phyloP scores from a whole-genome alignment of 495 filamentous ascomycete species.

The Arthonia radiata region DNA sequence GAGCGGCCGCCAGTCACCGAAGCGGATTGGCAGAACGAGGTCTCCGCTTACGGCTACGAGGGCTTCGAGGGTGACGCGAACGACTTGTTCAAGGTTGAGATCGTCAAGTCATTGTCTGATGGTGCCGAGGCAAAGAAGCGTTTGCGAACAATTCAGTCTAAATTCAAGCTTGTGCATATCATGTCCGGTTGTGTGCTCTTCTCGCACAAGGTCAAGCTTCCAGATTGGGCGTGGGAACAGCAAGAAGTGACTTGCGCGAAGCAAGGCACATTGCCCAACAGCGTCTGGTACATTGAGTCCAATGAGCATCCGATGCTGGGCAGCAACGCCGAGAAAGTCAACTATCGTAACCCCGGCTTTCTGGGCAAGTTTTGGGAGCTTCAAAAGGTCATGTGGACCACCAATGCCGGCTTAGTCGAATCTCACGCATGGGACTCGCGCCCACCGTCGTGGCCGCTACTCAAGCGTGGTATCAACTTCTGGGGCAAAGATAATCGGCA shows the following conservation, averaged over 20 bases:
- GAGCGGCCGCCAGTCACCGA: slow-evolving; percentile 92
- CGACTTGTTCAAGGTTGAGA: slow-evolving; percentile 84
- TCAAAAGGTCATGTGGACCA: slow-evolving; percentile 98
- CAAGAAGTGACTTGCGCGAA: slow-evolving; percentile 96
- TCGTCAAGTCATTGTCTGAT: slow-evolving; percentile 73
- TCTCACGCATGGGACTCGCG: slow-evolving; percentile 96
- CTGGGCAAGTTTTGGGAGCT: slow-evolving; percentile 97
- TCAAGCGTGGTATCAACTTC: slow-evolving; percentile 94
- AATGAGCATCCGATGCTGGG: slow-evolving; percentile 62
- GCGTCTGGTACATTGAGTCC: slow-evolving; percentile 82
- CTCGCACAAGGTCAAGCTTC: slow-evolving; percentile 95
- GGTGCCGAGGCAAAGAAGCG: slow-evolving; percentile 56
- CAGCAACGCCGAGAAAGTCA: slow-evolving; percentile 63
- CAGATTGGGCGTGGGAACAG: slow-evolving; percentile 89
- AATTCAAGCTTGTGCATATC: slow-evolving; percentile 80
- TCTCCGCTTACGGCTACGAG: slow-evolving; percentile 92
- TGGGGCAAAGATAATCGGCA: slow-evolving; percentile 89
- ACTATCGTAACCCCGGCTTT: slow-evolving; percentile 86
- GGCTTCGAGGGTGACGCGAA: slow-evolving; percentile 95
- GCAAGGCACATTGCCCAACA: slow-evolving; percentile 81
- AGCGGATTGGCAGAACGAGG: slow-evolving; percentile 95
- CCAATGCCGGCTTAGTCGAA: slow-evolving; percentile 87
- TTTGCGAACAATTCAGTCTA: slow-evolving; percentile 81
- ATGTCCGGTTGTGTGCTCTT: slow-evolving; percentile 96
- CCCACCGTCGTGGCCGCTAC: slow-evolving; percentile 76